phyloP scores from a whole-genome alignment of 2,329 filamentous ascomycete species.

The Epichloe glyceriae region DNA sequence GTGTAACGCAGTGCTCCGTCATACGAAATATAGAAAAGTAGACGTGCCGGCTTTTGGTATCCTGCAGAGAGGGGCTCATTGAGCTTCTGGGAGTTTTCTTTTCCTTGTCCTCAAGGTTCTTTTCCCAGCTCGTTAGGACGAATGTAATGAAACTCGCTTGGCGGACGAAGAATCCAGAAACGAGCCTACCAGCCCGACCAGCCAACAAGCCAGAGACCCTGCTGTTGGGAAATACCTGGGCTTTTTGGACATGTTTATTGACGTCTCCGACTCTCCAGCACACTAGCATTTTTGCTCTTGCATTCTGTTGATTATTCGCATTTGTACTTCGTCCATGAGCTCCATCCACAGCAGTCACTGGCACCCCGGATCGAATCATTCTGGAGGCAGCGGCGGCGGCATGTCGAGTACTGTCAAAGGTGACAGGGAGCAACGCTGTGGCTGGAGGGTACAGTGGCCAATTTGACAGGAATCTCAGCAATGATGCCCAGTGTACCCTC shows the following conservation, averaged over 20 bases:
- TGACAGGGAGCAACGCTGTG: constrained; percentile 53
- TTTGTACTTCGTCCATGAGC: constrained; percentile 50
- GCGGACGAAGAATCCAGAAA: too few species aligned
- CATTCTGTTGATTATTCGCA: constrained; percentile 53
- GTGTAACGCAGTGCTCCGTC: too few species aligned
- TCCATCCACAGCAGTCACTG: constrained; percentile 56
- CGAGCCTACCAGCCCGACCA: too few species aligned
- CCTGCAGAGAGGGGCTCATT: too few species aligned
- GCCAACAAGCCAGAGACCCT: too few species aligned
- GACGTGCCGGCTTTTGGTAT: too few species aligned
- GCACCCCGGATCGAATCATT: constrained; percentile 52
- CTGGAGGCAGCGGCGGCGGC: constrained; percentile 51
- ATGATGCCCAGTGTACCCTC: constrained; percentile 61
- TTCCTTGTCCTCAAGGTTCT: too few species aligned
- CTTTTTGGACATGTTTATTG: neutral
- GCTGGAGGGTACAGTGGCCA: constrained; percentile 49
- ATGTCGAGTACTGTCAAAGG: constrained; percentile 43
- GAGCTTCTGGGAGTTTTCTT: too few species aligned
- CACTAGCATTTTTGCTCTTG: neutral
- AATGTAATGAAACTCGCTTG: too few species aligned
- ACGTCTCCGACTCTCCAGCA: neutral
- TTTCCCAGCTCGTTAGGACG: too few species aligned
- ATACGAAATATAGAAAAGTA: too few species aligned
- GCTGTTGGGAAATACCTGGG: neutral
- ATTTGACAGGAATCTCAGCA: constrained; percentile 56